phyloP scores from a whole-genome alignment of 768 basidiomycete species.

The Lentinula edodes region DNA sequence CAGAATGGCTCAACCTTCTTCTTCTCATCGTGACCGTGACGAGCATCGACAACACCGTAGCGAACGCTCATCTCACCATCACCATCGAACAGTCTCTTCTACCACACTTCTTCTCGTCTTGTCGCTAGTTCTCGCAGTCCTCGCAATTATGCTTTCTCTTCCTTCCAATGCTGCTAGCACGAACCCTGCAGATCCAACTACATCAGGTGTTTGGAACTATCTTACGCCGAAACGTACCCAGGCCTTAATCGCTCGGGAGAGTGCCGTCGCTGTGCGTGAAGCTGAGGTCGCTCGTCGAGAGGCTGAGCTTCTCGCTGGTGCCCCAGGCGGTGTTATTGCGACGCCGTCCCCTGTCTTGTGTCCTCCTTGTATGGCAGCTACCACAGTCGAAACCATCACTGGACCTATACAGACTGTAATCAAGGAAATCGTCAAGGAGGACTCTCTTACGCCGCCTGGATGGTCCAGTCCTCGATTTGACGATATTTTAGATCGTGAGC shows the following conservation, averaged over 20 bases:
- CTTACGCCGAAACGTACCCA: constrained; percentile 81
- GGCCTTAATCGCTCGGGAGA: constrained; percentile 73
- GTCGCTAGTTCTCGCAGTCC: constrained; percentile 78
- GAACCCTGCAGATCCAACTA: constrained; percentile 31
- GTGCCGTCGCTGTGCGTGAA: constrained; percentile 75
- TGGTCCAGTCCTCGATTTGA: constrained; percentile 77
- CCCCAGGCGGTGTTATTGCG: constrained; percentile 74
- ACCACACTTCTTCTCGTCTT: constrained; percentile 84
- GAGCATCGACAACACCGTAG: constrained; percentile 53
- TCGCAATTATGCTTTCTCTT: constrained; percentile 88
- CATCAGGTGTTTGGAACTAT: constrained; percentile 61
- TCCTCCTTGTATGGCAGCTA: constrained; percentile 50
- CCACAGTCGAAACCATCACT: constrained; percentile 50
- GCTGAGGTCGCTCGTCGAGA: constrained; percentile 87
- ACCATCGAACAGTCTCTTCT: constrained; percentile 83
- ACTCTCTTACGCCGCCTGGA: constrained; percentile 71
- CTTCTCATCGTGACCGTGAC: constrained; percentile 73
- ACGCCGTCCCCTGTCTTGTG: constrained; percentile 47
- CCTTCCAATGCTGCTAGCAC: constrained; percentile 43
- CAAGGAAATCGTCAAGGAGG: constrained; percentile 83
- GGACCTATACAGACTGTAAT: constrained; percentile 72
- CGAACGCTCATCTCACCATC: constrained; percentile 65
- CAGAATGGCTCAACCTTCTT: constrained; percentile 87
- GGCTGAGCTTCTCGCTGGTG: constrained; percentile 77
- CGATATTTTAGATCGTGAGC: constrained; percentile 78